A percentile compares a stretch with the other conserved stretches of the same genome.
Conservation (phyloP, 768 basidiomycete species). For the Phaffia australis region DNA sequence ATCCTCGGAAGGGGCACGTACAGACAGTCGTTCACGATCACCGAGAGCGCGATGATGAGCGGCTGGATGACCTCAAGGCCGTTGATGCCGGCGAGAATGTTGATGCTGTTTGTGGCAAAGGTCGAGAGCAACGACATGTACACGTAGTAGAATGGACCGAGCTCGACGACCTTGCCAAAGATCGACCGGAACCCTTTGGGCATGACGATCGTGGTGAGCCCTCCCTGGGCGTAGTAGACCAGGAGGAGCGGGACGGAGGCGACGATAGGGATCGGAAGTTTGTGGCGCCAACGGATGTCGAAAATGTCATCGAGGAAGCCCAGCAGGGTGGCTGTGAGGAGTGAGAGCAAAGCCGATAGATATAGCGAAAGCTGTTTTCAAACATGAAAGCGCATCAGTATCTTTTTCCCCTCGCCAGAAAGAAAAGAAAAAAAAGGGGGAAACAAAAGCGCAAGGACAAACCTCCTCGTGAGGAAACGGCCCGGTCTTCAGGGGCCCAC, state of each 20-base stretch:
- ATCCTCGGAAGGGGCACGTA: constrained; percentile 66
- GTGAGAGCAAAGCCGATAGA: constrained; percentile 79
- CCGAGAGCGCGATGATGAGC: constrained; percentile 77
- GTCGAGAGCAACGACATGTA: constrained; percentile 95
- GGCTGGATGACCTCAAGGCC: constrained; percentile 92
- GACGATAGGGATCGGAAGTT: constrained; percentile 90
- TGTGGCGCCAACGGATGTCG: constrained; percentile 97
- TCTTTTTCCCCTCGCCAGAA: background rate
- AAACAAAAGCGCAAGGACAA: constrained; percentile 11
- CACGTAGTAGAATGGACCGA: constrained; percentile 87
- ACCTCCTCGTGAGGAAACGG: constrained; percentile 41
- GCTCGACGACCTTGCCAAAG: constrained; percentile 67
- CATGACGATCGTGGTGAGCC: constrained; percentile 85
- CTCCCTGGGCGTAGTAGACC: constrained; percentile 90
- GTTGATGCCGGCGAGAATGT: constrained; percentile 95
- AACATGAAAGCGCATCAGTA: background rate
- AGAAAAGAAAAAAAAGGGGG: background rate
- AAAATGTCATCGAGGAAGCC: constrained; percentile 97
- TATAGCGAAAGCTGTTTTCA: constrained; percentile 69
- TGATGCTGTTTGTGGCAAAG: constrained; percentile 95
- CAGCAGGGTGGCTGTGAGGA: constrained; percentile 82
- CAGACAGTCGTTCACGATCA: constrained; percentile 81
- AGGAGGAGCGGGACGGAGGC: constrained; percentile 88
- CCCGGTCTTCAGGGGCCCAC: constrained; percentile 25
- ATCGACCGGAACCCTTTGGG: constrained; percentile 56